phyloP scores from a whole-genome alignment of 495 filamentous ascomycete species.

The Aspergillus incahuasiensis region DNA sequence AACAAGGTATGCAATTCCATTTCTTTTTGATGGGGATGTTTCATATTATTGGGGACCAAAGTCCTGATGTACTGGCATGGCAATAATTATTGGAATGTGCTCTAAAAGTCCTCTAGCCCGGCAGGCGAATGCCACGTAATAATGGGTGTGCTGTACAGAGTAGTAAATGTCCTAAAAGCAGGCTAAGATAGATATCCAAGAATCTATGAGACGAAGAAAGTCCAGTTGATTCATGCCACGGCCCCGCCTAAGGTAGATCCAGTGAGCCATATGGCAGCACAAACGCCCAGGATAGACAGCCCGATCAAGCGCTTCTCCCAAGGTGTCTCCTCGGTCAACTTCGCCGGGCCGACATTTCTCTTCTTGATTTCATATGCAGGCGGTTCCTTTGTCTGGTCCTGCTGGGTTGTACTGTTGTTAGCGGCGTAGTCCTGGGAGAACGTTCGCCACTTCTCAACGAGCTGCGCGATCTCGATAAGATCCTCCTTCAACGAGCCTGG shows the following conservation, averaged over 20 bases:
- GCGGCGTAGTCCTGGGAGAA: constrained; percentile 31
- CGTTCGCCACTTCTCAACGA: constrained; percentile 47
- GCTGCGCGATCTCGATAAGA: constrained; percentile 59
- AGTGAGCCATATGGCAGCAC: constrained; percentile 61
- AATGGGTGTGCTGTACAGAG: not conserved
- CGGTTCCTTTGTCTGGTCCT: constrained; percentile 22
- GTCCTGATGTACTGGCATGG: not conserved
- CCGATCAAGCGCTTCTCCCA: constrained; percentile 69
- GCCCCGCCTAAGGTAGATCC: constrained; percentile 45
- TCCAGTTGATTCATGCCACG: constrained; percentile 14
- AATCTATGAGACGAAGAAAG: not conserved
- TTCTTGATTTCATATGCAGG: constrained; percentile 22
- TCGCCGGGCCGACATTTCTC: constrained; percentile 51
- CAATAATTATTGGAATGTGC: not conserved
- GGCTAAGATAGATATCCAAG: not conserved
- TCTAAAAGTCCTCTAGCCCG: not conserved
- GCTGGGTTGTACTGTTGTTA: constrained; percentile 32
- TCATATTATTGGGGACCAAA: not conserved
- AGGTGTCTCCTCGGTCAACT: constrained; percentile 59
- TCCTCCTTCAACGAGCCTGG: constrained; percentile 67
- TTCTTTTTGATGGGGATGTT: not conserved
- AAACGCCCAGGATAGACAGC: constrained; percentile 59
- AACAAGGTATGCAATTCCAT: constrained; percentile 6
- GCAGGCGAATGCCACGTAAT: not conserved
- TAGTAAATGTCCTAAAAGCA: not conserved